Conservation (phyloP, 176 grass and related monocot genomes). For the Hordeum marinum region DNA sequence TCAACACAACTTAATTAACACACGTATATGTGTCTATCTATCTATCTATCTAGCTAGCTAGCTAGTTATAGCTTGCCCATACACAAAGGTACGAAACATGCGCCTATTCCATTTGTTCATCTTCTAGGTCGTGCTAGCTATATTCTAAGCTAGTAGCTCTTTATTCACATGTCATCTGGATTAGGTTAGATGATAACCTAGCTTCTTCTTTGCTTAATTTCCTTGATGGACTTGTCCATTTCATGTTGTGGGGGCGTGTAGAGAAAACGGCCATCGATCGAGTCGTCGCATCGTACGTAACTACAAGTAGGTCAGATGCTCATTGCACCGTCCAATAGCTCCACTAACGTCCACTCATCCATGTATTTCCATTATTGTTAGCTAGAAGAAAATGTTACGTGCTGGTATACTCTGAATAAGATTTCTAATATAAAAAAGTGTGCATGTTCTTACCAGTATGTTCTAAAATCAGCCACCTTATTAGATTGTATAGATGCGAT, state of each 20-base stretch:
- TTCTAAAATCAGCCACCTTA: too few relatives aligned
- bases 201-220: not conserved
- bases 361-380: not conserved
- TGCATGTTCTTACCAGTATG: too few relatives aligned
- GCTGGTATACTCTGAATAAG: too few relatives aligned
- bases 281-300: constrained; percentile 32
- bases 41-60: not conserved
- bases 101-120: not conserved
- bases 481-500: too few relatives aligned
- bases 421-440: too few relatives aligned
- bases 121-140: not conserved
- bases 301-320: constrained; percentile 23
- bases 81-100: not conserved
- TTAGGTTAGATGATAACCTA: not conserved
- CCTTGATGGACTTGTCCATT: not conserved
- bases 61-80: not conserved
- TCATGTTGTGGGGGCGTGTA: not conserved
- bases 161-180: not conserved
- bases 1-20: not conserved
- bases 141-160: not conserved
- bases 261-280: not conserved
- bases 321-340: constrained; percentile 20
- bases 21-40: not conserved
- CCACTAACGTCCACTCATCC: constrained; percentile 27
- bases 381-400: too few relatives aligned